Conservation (phyloP, 495 filamentous ascomycete genomes). For the Cenococcum geophilum region DNA sequence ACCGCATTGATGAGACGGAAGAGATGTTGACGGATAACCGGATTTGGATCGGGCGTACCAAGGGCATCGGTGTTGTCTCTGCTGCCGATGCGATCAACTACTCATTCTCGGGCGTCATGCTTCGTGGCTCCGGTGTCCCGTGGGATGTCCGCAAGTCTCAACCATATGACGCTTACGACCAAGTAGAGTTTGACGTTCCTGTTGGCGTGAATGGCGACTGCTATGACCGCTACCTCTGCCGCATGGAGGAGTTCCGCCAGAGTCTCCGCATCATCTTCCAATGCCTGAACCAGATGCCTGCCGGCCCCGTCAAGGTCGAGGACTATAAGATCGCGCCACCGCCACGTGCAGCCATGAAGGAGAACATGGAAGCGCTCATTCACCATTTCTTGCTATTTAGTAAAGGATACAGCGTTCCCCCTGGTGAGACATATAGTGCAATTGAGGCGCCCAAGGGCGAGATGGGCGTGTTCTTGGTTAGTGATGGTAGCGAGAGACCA, state of each 20-base stretch:
- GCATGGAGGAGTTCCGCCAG: conserved; percentile 99
- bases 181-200: conserved; percentile 97
- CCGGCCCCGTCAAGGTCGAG: conserved; percentile 87
- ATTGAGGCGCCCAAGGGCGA: conserved; percentile 99
- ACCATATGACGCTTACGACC: conserved; percentile 94
- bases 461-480: conserved; percentile 98
- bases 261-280: conserved; percentile 97
- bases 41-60: conserved; percentile 92
- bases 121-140: conserved; percentile 92
- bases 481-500: conserved; percentile 89
- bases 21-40: conserved; percentile 98
- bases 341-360: conserved; percentile 97
- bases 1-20: conserved; percentile 98
- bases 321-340: conserved; percentile 99
- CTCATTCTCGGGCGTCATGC: conserved; percentile 95
- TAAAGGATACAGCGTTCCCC: conserved; percentile 96
- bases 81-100: conserved; percentile 92
- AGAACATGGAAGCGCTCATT: conserved; percentile 99
- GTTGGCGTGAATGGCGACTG: conserved; percentile 97
- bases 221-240: conserved; percentile 97
- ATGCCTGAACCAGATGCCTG: conserved; percentile 97
- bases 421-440: conserved; percentile 93
- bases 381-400: conserved; percentile 98
- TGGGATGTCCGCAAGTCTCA: conserved; percentile 95
- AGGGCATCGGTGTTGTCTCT: conserved; percentile 84